Percentiles rank a stretch among this genome's conserved stretches.
Conservation (phyloP, 1,139 yeast species). For the Debaryomyces subglobosus region DNA sequence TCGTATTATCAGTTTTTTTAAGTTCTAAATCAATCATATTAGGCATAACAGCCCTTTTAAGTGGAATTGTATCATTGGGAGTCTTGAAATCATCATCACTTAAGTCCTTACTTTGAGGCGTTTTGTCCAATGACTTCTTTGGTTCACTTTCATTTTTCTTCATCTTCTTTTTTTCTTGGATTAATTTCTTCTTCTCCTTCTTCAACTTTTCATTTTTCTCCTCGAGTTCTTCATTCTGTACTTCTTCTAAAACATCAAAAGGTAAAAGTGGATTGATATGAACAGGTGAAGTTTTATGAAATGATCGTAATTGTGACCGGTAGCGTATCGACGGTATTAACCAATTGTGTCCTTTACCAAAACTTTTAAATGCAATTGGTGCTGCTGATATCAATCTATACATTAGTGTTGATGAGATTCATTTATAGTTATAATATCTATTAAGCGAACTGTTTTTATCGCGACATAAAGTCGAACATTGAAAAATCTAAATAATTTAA, state of each 20-base stretch:
- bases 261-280: constrained; percentile 34
- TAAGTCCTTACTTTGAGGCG: constrained; percentile 3
- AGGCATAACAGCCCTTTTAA: constrained; percentile 16
- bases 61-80: constrained; percentile 20
- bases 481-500: neutral
- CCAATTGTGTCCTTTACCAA: neutral
- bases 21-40: constrained; percentile 13
- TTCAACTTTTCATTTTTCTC: constrained; percentile 29
- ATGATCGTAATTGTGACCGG: constrained; percentile 7
- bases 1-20: neutral
- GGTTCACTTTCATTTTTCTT: constrained; percentile 15
- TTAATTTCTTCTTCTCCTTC: constrained; percentile 28
- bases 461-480: neutral
- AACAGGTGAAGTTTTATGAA: neutral
- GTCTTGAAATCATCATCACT: constrained; percentile 11
- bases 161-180: constrained; percentile 23
- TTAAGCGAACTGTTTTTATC: neutral
- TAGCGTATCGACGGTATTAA: neutral
- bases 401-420: neutral
- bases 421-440: neutral
- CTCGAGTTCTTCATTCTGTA: constrained; percentile 33
- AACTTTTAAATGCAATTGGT: neutral
- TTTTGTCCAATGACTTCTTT: neutral
- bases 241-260: constrained; percentile 35
- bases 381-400: neutral